Conservation (phyloP, 805 yeast species). For the Candida ascalaphidarum region DNA sequence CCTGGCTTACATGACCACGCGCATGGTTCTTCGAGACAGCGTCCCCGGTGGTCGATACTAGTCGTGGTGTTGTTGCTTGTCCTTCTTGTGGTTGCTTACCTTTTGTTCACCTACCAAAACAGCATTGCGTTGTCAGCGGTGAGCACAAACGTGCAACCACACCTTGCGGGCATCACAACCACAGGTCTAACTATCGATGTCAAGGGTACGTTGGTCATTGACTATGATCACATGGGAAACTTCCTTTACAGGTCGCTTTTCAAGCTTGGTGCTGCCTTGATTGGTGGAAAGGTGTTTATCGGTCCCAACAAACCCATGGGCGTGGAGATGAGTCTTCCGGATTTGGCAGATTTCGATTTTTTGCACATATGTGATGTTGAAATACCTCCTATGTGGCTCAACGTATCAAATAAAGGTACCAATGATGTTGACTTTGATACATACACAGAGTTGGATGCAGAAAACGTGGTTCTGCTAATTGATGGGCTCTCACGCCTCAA, state of each 20-base stretch:
- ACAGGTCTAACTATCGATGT: slow-evolving; percentile 22
- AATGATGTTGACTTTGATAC: slow-evolving; percentile 1
- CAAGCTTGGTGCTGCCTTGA: slow-evolving; percentile 10
- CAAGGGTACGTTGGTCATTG: slow-evolving; percentile 13
- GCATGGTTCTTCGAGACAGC: no score
- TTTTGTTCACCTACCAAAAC: slow-evolving; percentile 2
- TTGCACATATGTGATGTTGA: no score
- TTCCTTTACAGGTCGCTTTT: slow-evolving; percentile 11
- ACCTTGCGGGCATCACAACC: slow-evolving; percentile 10
- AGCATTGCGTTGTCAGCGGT: slow-evolving; percentile 8
- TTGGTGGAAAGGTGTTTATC: slow-evolving; percentile 15
- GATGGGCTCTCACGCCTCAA: no score
- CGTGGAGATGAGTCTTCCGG: slow-evolving; percentile 17
- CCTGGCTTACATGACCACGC: no score
- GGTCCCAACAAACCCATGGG: slow-evolving; percentile 7
- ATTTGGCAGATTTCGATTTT: slow-evolving; percentile 11
- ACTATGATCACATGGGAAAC: slow-evolving; percentile 18
- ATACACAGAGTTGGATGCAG: slow-evolving; percentile 1
- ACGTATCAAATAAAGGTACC: no score
- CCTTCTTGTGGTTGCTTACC: slow-evolving; percentile 1
- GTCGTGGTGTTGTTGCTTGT: slow-evolving; percentile 3
- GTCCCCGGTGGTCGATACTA: no score
- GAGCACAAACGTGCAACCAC: slow-evolving; percentile 14
- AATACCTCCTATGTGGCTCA: no score
- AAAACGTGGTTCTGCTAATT: no score